Evolutionary conservation across 805 yeast genomes (phyloP).

Genomic region (Sugiyamaella marilandica): DNA sequence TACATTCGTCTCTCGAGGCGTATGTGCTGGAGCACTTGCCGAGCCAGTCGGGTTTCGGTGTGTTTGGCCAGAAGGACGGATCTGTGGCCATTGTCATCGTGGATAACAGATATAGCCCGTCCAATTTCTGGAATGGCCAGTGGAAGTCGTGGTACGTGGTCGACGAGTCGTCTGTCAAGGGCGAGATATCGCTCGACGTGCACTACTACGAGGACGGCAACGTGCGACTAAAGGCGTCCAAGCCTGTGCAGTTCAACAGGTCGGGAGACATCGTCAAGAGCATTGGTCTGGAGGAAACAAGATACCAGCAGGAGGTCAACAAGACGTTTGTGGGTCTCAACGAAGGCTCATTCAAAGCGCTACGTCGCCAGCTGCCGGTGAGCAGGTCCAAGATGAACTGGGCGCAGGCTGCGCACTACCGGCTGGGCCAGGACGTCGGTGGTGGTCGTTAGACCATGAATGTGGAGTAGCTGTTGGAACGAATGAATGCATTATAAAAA

Average conservation of each 20-base stretch:
- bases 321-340: constrained; percentile 65
- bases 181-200: constrained; percentile 60
- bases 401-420: constrained; percentile 90
- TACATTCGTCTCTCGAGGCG: constrained; percentile 14
- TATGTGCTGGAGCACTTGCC: constrained; percentile 70
- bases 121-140: constrained; percentile 83
- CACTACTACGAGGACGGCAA: constrained; percentile 97
- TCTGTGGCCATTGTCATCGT: constrained; percentile 49
- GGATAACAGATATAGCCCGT: constrained; percentile 67
- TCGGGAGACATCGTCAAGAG: constrained; percentile 34
- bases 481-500: constrained; percentile 34
- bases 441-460: constrained; percentile 9
- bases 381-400: constrained; percentile 89
- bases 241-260: constrained; percentile 21
- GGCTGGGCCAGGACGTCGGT: constrained; percentile 52
- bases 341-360: constrained; percentile 72
- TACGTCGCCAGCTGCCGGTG: constrained; percentile 88
- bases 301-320: constrained; percentile 55
- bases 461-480: neutral
- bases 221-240: constrained; percentile 61
- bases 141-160: constrained; percentile 70
- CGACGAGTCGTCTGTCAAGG: constrained; percentile 40
- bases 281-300: constrained; percentile 54
- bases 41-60: constrained; percentile 44
- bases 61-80: constrained; percentile 36